phyloP scores from a whole-genome alignment of 1,139 yeast species.

The Suhomyces bolitotheri region DNA sequence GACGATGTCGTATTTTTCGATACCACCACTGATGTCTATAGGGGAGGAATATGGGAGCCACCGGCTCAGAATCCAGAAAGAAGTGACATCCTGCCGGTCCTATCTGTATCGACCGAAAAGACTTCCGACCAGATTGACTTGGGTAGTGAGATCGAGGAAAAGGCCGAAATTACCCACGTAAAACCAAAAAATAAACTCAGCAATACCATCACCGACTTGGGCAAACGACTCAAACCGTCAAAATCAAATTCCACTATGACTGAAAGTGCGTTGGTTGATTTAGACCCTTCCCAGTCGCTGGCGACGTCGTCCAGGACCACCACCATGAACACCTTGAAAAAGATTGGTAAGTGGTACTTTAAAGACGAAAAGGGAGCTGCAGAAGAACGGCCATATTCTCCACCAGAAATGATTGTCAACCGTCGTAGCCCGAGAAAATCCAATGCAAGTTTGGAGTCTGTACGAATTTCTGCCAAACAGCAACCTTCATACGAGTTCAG shows the following conservation, averaged over 20 bases:
- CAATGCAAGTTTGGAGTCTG: conserved; percentile 5
- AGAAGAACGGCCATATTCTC: conserved; percentile 36
- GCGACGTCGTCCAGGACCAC: conserved; percentile 8
- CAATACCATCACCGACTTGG: conserved; percentile 36
- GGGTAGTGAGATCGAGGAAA: conserved; percentile 1
- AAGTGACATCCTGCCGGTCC: conserved; percentile 1
- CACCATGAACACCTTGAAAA: conserved; percentile 46
- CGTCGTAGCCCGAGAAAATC: conserved; percentile 44
- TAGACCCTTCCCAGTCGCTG: conserved; percentile 4
- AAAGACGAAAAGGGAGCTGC: conserved; percentile 42
- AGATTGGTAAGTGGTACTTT: conserved; percentile 70
- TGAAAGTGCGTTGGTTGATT: not conserved
- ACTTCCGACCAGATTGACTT: not conserved
- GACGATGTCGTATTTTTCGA: conserved; percentile 79
- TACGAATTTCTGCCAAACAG: conserved; percentile 3
- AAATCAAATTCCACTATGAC: conserved; percentile 3
- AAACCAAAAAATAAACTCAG: conserved; percentile 18
- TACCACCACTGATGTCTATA: conserved; percentile 64
- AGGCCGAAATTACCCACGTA: conserved; percentile 2
- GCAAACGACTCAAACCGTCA: conserved; percentile 27
- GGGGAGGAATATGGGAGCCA: conserved; percentile 92
- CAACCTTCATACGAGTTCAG: conserved; percentile 19
- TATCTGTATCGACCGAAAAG: conserved; percentile 7
- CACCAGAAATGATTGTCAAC: conserved; percentile 68
- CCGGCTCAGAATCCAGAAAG: conserved; percentile 18